Evolutionary conservation across 257 asterid species (phyloP), one percentile per base, ranked within the genome.

Genomic region (Rehmannia glutinosa): DNA sequence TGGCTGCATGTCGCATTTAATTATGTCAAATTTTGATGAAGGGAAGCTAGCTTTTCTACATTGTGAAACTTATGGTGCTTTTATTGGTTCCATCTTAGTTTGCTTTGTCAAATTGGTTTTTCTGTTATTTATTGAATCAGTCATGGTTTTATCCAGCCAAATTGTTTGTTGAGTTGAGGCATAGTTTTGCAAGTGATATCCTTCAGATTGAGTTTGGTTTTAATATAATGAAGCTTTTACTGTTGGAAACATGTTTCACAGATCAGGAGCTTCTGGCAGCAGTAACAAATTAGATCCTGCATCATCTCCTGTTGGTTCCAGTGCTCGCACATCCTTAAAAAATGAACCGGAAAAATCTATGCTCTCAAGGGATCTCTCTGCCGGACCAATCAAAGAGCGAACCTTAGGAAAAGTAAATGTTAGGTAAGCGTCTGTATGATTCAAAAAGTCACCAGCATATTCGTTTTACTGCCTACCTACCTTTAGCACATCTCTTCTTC

Each of bases 301-400:
- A 16, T 75, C 81, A 57, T 78, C 87, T 74, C 92, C 84, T 38
- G 76, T 77, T 63, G 78, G 90, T 60, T 75, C 95, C 49, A 77
- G 73, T 83, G 74, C 82, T 47, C 96, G 94, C 39, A 79, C 87
- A 56, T 49, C 86, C 64, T 78, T 76, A n/a, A 87, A 83, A 81
- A 82, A 57, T 66, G 97, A 88, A 71, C 93, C 76, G 77, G 97
- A 91, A 59, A 88, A 85, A 66, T 64, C 87, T 10, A 57, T 78
- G 76, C 84, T 78, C 61, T 75, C 92, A 8, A 81, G 92, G 82
- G 96, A 88, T 77, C 72, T 77, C 42, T 42, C 92, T 64, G 61
- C 73, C 27, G 96, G 83, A 49, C 75, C 85, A 73, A 77, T 70
- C 47, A 91, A 83, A 86, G 94, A 88, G 79, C 81, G 89, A 58